Evolutionary conservation across 2,329 filamentous ascomycete genomes (phyloP).

Genomic region (Epichloe bromicola): DNA sequence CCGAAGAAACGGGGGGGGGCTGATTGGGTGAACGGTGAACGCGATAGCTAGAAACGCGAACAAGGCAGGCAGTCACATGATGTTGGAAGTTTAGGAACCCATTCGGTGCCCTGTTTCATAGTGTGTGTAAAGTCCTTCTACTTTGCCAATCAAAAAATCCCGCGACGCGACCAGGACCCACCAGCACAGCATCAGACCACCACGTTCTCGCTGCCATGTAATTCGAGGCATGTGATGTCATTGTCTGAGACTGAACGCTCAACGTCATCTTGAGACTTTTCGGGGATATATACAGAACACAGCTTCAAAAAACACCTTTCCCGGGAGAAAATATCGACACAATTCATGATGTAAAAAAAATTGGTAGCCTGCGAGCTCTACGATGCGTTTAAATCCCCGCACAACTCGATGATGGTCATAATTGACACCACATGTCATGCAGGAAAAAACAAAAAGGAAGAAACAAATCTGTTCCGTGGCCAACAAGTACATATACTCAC

Average conservation of each 20-base stretch:
- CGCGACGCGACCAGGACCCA: neutral
- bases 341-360: conserved; percentile 3
- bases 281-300: conserved; percentile 2
- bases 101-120: too few relatives aligned
- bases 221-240: too few relatives aligned
- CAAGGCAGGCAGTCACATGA: conserved; percentile 24
- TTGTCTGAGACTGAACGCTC: neutral
- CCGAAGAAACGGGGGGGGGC: neutral
- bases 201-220: neutral
- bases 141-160: neutral
- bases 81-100: neutral
- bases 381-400: conserved; percentile 7
- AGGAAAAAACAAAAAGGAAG: neutral
- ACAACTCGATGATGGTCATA: conserved; percentile 4
- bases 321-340: neutral
- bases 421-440: neutral
- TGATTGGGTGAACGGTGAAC: neutral
- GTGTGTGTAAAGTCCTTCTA: neutral
- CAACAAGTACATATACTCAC: neutral
- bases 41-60: conserved; percentile 20
- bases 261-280: neutral
- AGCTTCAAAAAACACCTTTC: neutral
- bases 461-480: neutral
- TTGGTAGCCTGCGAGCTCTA: conserved; percentile 11
- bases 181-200: neutral